Evolutionary conservation across 2,329 filamentous ascomycete species (phyloP).

Genomic region (Colletotrichum tofieldiae): DNA sequence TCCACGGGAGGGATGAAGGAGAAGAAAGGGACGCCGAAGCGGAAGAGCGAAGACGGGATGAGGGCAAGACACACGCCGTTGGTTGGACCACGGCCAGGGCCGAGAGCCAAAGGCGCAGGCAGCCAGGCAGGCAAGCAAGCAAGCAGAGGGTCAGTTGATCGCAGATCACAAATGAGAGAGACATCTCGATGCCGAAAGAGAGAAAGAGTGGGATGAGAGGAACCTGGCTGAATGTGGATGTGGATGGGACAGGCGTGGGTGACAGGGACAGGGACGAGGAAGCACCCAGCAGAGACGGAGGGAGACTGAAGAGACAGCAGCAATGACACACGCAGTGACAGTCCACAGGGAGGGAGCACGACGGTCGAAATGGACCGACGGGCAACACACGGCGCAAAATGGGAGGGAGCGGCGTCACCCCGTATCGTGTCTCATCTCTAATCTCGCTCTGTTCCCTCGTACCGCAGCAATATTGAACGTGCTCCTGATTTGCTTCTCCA

Average conservation of each 20-base stretch:
- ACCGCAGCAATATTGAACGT: conserved; percentile 27
- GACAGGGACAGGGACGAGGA: background rate
- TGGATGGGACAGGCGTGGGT: background rate
- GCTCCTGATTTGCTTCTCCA: conserved; percentile 18
- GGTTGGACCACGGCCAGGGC: conserved; percentile 28
- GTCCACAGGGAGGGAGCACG: conserved; percentile 8
- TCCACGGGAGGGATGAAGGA: background rate
- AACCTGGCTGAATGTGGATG: background rate
- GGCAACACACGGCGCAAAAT: background rate
- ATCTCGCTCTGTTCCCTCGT: conserved; percentile 30
- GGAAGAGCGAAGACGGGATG: conserved; percentile 31
- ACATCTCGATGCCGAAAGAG: conserved; percentile 30
- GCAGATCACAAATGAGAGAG: conserved; percentile 23
- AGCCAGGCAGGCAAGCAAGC: background rate
- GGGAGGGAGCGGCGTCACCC: conserved; percentile 5
- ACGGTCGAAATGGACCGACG: conserved; percentile 10
- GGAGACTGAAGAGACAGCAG: background rate
- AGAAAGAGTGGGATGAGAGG: conserved; percentile 20
- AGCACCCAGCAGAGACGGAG: conserved; percentile 1
- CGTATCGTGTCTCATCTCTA: conserved; percentile 26
- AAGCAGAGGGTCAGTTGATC: conserved; percentile 31
- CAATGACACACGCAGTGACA: background rate
- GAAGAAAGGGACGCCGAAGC: conserved; percentile 18
- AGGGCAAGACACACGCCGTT: conserved; percentile 32
- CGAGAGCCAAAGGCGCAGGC: conserved; percentile 32